These are phyloP conservation scores for Ceratocystis albifundus DNA, from an alignment of 2,329 filamentous ascomycete genomes.

Conservation along the genomic window DNA sequence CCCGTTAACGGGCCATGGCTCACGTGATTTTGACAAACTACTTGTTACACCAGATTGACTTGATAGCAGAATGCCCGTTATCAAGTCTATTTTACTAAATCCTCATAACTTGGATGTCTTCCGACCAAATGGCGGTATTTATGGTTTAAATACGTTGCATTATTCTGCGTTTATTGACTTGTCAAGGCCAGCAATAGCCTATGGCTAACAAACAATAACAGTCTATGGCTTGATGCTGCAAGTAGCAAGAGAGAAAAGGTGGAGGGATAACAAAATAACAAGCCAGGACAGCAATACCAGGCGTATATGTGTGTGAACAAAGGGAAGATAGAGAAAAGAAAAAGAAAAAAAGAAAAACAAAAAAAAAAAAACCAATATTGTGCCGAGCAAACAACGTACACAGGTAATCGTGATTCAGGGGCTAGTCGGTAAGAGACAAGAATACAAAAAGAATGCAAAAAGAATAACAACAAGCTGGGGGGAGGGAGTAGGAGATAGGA, in stretches of 20 bases:
- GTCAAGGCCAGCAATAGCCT: not conserved
- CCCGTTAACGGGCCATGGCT: too few species aligned
- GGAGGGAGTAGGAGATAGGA: not conserved
- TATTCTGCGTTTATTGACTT: not conserved
- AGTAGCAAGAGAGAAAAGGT: not conserved
- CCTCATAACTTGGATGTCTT: too few species aligned
- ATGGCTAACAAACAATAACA: not conserved
- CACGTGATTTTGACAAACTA: too few species aligned
- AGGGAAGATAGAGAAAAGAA: not conserved
- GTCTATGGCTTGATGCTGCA: not conserved
- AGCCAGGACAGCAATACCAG: not conserved
- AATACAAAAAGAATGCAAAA: constrained; percentile 7
- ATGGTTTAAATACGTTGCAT: not conserved
- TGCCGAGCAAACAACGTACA: not conserved
- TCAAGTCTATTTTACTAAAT: too few species aligned
- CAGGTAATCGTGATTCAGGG: not conserved
- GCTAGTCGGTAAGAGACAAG: not conserved
- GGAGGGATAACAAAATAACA: not conserved
- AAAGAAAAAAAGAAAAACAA: too few species aligned
- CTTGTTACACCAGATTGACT: too few species aligned
- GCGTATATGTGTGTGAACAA: not conserved
- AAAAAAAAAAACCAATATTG: not conserved
- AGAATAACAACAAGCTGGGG: constrained; percentile 7
- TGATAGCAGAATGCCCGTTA: too few species aligned
- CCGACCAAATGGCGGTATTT: too few species aligned